Base-by-base conservation (phyloP, 2,329 filamentous ascomycete genomes). In the Pyrenophora seminiperda region DNA sequence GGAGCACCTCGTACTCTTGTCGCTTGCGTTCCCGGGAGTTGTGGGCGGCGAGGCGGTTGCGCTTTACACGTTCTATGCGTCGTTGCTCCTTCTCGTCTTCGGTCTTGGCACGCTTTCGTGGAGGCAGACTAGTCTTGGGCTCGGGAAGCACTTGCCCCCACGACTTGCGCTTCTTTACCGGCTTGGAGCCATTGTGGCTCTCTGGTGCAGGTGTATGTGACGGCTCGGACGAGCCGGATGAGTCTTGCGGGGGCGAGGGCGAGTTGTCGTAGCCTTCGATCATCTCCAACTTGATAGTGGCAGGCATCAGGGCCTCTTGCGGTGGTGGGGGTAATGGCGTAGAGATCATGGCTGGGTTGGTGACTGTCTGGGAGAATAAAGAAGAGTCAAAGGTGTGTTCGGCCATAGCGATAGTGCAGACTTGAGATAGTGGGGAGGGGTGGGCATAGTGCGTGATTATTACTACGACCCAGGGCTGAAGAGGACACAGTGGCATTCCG, bases 61-160 rank as follows among this genome's bases (percentile, higher is more conserved):
- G 88, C 65, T 97, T 90, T 59, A 99, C 94, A 56, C 94, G 90
- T 79, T 99, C 94, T 47, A 97, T 95, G 55, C 94, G 89, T 36
- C 94, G 89, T 76, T 99, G 94, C 77, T 97, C 94, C 78, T 99
- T 99, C 76, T 99, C 94, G 68, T 97, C 94, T 67, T 96, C 93
- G 2, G 94, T 99, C 83, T 97, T 99, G 65, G 94, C 94, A 56
- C 94, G 91, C 84, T 99, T 99, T 61, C 92, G 87, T 31, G 93
- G 93, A 54, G 93, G 93, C 6, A 97, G 85, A 70, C 93, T 95
- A 24, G 94, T 97, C 83, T 97, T 97, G 34, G 94, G 94, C 70
- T 95, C 90, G 14, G 94, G 94, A 32, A 97, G 85, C 73, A 96
- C 90, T 76, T 99, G 94, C 41, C 94, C 94, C 94, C 94, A 99